phyloP scores from a whole-genome alignment of 441 rosid genomes.

The Adansonia madagascariensis region DNA sequence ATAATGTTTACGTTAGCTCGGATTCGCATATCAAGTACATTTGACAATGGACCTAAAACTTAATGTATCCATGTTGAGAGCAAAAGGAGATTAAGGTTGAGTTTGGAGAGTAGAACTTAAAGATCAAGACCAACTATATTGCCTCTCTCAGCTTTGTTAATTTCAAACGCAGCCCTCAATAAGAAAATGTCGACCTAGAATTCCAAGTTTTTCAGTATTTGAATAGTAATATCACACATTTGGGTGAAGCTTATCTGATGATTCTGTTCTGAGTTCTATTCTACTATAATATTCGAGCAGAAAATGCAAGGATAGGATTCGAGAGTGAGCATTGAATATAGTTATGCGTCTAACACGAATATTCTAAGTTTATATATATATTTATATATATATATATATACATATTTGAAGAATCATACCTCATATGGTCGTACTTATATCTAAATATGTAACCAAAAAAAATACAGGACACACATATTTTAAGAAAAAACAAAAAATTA shows the following conservation, averaged over 20 bases:
- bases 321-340: too few species aligned
- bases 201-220: background rate
- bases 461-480: too few species aligned
- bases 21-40: background rate
- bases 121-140: background rate
- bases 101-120: background rate
- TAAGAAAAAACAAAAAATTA: too few species aligned
- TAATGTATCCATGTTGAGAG: background rate
- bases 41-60: background rate
- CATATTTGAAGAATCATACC: too few species aligned
- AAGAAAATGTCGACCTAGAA: background rate
- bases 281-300: background rate
- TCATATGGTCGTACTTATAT: too few species aligned
- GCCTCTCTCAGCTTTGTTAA: background rate
- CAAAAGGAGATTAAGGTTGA: background rate
- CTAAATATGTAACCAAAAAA: too few species aligned
- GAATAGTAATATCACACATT: background rate
- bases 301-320: background rate
- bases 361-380: too few species aligned
- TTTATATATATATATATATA: too few species aligned
- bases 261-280: background rate
- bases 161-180: background rate
- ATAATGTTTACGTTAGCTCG: background rate
- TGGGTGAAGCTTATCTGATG: background rate
- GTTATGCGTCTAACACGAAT: too few species aligned